Base-by-base conservation (phyloP, 2,329 filamentous ascomycete species). In the Diplodia corticola region DNA sequence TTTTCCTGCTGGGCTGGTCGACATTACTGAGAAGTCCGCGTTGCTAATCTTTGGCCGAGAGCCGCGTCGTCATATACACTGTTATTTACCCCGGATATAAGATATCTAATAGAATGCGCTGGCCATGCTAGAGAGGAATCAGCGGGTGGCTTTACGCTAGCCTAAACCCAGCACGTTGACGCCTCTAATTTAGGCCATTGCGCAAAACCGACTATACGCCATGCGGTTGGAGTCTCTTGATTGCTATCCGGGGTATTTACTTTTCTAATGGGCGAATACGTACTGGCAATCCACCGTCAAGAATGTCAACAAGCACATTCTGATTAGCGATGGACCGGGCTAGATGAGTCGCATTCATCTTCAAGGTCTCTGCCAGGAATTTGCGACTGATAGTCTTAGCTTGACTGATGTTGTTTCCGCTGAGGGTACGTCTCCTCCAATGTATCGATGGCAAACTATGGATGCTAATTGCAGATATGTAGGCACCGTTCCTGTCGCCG, bases 241-340 rank as follows among this genome's bases (percentile, higher is more conserved):
- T 5, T 20, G 4, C 15, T 17, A n/a, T 53, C 5, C 50, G 15
- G 20, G 6, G 26, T 4, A 12, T 10, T 10, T n/a, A 15, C 3
- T 28, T 9, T 33, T 30, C 0, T 85, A 88, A 71, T 88, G 85
- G 86, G 83, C 82, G 0, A 76, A 85, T 69, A 86, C 86, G 68
- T 86, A 85, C 76, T 87, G 82, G 82, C 83, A 83, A 0, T 84
- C 81, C 1, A 83, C 82, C 1, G 79, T 80, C 4, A 68, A 68
- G 3, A 73, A 76, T 0, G 78, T 83, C 3, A 77, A 77, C 17
- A 81, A 87, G 71, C 81, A 85, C 71, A 78, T 88, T 26, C 74
- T 87, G 66, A 76, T 70, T 9, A 75, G 85, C 69, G 76, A 76
- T 51, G 83, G 84, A 1, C 81, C 81, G 0, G 83, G 79, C 0